Evolutionary conservation across 768 basidiomycete genomes (phyloP).

Genomic region (Mycena galopus): DNA sequence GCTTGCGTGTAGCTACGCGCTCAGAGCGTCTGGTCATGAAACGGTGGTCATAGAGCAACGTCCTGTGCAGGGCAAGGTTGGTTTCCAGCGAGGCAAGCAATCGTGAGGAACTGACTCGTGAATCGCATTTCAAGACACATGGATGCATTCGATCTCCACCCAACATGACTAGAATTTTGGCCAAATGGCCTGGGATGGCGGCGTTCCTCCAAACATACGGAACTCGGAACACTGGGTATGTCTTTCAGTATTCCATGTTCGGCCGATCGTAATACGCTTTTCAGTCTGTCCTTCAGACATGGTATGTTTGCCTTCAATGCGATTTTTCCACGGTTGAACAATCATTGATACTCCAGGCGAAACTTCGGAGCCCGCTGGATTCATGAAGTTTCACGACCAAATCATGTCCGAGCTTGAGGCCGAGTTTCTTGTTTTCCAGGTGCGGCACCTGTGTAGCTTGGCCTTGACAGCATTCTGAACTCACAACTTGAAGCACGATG

Average conservation of each 20-base stretch:
- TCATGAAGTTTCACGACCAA: constrained; percentile 26
- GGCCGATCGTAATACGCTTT: not conserved
- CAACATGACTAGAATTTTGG: constrained; percentile 29
- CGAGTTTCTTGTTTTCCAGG: constrained; percentile 27
- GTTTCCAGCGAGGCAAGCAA: not conserved
- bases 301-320: not conserved
- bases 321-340: not conserved
- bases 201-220: constrained; percentile 5
- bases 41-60: constrained; percentile 18
- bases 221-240: constrained; percentile 20
- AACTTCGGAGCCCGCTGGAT: constrained; percentile 17
- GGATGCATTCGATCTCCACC: constrained; percentile 28
- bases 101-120: not conserved
- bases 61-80: not conserved
- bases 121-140: constrained; percentile 12
- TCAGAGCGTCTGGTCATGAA: constrained; percentile 36
- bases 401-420: constrained; percentile 26
- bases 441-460: not conserved
- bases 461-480: not conserved
- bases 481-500: constrained; percentile 18
- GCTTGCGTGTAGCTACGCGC: constrained; percentile 47
- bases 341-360: constrained; percentile 9
- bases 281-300: constrained; percentile 21
- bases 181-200: constrained; percentile 24
- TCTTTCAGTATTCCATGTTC: not conserved